Evolutionary conservation across 176 grass and related monocot genomes (phyloP).

Genomic region (Oropetium thomaeum): DNA sequence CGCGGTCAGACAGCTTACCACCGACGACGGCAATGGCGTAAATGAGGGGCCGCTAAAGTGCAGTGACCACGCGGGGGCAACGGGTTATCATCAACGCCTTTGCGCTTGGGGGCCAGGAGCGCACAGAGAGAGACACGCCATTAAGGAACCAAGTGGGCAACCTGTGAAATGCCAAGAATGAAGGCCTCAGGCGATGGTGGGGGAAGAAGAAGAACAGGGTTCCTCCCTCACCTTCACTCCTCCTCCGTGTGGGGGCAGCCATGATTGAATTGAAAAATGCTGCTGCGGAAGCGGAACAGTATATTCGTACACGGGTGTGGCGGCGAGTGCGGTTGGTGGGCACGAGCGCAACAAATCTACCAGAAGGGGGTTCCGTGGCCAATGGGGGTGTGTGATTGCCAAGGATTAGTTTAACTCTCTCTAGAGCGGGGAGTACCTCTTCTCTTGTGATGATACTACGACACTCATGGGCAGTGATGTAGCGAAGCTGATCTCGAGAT

Average conservation of each 20-base stretch:
- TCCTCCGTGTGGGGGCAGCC: neutral
- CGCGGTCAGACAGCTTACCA: slow-evolving; percentile 15
- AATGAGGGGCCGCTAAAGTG: slow-evolving; percentile 17
- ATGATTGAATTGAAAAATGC: neutral
- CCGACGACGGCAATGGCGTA: slow-evolving; percentile 23
- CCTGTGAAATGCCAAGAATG: slow-evolving; percentile 24
- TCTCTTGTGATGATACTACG: too few species aligned
- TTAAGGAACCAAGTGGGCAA: neutral
- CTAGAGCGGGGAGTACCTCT: neutral
- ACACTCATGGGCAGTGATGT: too few species aligned
- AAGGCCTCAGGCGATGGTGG: neutral
- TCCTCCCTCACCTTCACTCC: neutral
- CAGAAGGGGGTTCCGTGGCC: slow-evolving; percentile 10
- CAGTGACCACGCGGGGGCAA: neutral
- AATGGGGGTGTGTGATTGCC: neutral
- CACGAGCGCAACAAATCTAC: slow-evolving; percentile 20
- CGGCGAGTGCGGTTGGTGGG: slow-evolving; percentile 6
- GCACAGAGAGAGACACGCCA: neutral
- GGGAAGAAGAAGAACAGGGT: neutral
- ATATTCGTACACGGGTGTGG: neutral
- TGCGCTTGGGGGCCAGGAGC: slow-evolving; percentile 10
- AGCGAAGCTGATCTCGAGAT: neutral
- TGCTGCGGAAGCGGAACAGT: neutral
- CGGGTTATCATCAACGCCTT: neutral
- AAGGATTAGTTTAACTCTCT: neutral